A percentile compares a stretch with the other conserved stretches of the same genome.
Evolutionary conservation across 2,329 filamentous ascomycete species (phyloP).

Genomic region (Aspergillus nomiae): DNA sequence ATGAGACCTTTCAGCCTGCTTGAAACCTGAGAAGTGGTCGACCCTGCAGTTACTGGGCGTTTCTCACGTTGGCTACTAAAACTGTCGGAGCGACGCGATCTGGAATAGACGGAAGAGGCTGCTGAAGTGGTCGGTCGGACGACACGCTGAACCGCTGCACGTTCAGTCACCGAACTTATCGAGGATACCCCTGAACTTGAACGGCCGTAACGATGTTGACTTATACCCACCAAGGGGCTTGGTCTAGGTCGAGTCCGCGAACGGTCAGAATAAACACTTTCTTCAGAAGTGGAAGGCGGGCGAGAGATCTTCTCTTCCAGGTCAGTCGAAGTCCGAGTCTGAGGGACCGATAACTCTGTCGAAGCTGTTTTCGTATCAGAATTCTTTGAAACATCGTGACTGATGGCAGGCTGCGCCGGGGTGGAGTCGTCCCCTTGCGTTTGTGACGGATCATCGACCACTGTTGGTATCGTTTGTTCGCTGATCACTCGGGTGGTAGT

Average conservation of each 20-base stretch:
- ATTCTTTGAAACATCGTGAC: conserved; percentile 7
- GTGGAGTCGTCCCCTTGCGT: conserved; percentile 31
- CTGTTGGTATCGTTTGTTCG: conserved; percentile 18
- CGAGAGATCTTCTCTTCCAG: conserved; percentile 21
- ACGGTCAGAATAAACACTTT: conserved; percentile 29
- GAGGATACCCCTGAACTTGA: conserved; percentile 25
- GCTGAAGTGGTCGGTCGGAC: conserved; percentile 33
- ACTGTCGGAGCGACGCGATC: conserved; percentile 42
- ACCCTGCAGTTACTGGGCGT: conserved; percentile 43
- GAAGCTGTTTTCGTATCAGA: conserved; percentile 11
- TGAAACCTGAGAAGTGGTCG: conserved; percentile 42
- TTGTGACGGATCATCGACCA: conserved; percentile 21
- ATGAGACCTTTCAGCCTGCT: conserved; percentile 48
- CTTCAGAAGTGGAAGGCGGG: conserved; percentile 32
- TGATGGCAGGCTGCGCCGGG: conserved; percentile 14
- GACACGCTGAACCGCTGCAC: conserved; percentile 45
- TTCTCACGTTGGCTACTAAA: conserved; percentile 40
- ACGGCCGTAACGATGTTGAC: conserved; percentile 24
- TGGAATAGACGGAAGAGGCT: conserved; percentile 27
- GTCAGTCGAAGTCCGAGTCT: conserved; percentile 8
- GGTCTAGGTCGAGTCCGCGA: conserved; percentile 31
- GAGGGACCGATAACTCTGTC: conserved; percentile 10
- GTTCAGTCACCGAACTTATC: conserved; percentile 32
- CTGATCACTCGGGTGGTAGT: conserved; percentile 24
- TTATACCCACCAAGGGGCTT: conserved; percentile 25